Percentiles rank a stretch among this genome's conserved stretches.
Conservation (phyloP, 2,329 filamentous ascomycete species). For the Aureobasidium sp. region DNA sequence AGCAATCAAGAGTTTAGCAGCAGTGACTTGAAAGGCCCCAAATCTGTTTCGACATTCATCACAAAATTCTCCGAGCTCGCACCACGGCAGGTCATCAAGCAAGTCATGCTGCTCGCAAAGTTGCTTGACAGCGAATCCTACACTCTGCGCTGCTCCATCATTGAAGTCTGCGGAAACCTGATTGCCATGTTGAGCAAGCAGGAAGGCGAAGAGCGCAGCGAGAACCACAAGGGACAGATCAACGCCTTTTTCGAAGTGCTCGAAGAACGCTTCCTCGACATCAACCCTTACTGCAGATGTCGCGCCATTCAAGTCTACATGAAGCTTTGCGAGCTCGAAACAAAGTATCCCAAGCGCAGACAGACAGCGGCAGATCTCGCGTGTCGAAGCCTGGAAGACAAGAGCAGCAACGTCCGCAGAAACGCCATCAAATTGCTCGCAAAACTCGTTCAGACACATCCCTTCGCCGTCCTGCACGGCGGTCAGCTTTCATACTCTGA, state of each 20-base stretch:
- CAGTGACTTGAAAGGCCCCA: constrained; percentile 89
- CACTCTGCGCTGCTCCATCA: constrained; percentile 82
- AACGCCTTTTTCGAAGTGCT: constrained; percentile 96
- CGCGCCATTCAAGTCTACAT: constrained; percentile 87
- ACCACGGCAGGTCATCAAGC: constrained; percentile 87
- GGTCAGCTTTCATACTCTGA: constrained; percentile 76
- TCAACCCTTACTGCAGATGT: constrained; percentile 93
- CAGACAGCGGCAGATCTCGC: constrained; percentile 83
- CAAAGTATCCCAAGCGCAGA: constrained; percentile 87
- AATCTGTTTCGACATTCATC: constrained; percentile 91
- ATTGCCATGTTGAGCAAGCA: constrained; percentile 83
- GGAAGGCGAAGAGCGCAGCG: constrained; percentile 66
- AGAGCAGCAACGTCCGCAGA: constrained; percentile 91
- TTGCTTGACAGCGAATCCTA: constrained; percentile 96
- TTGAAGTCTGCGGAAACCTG: constrained; percentile 95
- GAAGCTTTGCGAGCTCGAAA: constrained; percentile 86
- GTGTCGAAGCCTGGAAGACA: constrained; percentile 84
- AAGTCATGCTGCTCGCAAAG: constrained; percentile 92
- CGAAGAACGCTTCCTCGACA: constrained; percentile 89
- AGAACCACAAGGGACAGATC: constrained; percentile 90
- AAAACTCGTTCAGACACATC: constrained; percentile 84
- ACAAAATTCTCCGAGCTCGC: constrained; percentile 86
- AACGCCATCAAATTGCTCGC: constrained; percentile 91
- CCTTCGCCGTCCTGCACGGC: constrained; percentile 85
- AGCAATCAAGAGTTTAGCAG: constrained; percentile 98